phyloP scores from a whole-genome alignment of 1,284 basidiomycete species.

The Apiotrichum porosum region DNA sequence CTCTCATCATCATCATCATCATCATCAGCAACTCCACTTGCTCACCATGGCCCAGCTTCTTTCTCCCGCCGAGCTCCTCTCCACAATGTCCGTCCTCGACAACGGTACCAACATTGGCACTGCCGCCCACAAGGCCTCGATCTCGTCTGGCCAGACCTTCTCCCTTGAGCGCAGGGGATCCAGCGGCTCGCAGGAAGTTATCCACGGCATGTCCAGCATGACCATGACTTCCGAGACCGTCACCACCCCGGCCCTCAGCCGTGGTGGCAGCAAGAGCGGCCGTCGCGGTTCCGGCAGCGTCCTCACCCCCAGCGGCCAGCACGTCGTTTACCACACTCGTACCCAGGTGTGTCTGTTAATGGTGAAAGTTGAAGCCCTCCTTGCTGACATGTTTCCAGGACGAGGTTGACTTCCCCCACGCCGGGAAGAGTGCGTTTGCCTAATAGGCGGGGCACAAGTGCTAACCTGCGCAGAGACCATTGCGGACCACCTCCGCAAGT shows the following conservation, averaged over 20 bases:
- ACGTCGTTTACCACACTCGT: slow-evolving; percentile 62
- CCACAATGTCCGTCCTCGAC: slow-evolving; percentile 24
- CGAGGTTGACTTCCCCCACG: slow-evolving; percentile 47
- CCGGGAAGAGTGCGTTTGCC: slow-evolving; percentile 43
- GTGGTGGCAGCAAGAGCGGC: slow-evolving; percentile 11
- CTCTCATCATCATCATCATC: neutral
- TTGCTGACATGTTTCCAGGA: slow-evolving; percentile 29
- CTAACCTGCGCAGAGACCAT: slow-evolving; percentile 52
- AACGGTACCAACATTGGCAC: slow-evolving; percentile 45
- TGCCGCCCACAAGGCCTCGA: slow-evolving; percentile 30
- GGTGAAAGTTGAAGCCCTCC: too few relatives aligned
- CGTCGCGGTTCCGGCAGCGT: slow-evolving; percentile 56
- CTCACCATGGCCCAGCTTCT: too few relatives aligned
- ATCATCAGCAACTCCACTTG: neutral
- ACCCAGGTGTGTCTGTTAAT: slow-evolving; percentile 33
- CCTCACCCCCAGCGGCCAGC: slow-evolving; percentile 65
- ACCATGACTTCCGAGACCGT: neutral
- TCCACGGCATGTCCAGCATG: neutral
- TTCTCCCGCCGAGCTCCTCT: too few relatives aligned
- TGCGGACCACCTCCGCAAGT: slow-evolving; percentile 82
- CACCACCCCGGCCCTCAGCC: neutral
- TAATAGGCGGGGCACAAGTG: too few relatives aligned
- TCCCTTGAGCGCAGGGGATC: slow-evolving; percentile 7
- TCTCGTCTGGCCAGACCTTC: slow-evolving; percentile 8
- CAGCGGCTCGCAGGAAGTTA: neutral